These are phyloP conservation scores for Cicer judaicum DNA, from an alignment of 306 rosid genomes.

Conservation along the genomic window DNA sequence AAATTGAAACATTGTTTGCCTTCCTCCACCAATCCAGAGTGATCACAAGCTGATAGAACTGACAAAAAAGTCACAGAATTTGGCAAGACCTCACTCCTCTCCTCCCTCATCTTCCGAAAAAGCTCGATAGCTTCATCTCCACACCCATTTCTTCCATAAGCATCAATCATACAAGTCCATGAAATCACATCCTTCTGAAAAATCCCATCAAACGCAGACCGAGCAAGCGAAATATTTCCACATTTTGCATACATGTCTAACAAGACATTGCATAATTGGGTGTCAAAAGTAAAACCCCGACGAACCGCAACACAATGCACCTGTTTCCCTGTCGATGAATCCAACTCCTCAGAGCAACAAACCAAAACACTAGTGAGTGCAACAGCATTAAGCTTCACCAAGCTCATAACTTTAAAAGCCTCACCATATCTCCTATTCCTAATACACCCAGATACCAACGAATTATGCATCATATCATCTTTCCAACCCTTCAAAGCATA, in stretches of 20 bases:
- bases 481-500: constrained; percentile 48
- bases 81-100: constrained; percentile 54
- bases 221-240: constrained; percentile 54
- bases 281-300: constrained; percentile 53
- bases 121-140: constrained; percentile 56
- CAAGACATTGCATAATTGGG: constrained; percentile 59
- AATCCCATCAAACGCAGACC: constrained; percentile 51
- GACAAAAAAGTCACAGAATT: constrained; percentile 64
- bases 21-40: constrained; percentile 67
- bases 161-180: constrained; percentile 68
- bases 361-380: constrained; percentile 64
- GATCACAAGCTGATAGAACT: constrained; percentile 53
- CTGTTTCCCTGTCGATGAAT: constrained; percentile 65
- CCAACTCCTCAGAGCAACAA: constrained; percentile 66
- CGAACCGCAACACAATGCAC: constrained; percentile 66
- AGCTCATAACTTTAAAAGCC: constrained; percentile 54
- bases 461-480: constrained; percentile 59
- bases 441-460: constrained; percentile 65
- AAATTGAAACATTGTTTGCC: constrained; percentile 55
- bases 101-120: constrained; percentile 53
- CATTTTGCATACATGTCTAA: constrained; percentile 72
- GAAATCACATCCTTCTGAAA: constrained; percentile 57
- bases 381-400: constrained; percentile 60
- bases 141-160: constrained; percentile 60
- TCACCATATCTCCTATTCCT: constrained; percentile 51